phyloP scores from a whole-genome alignment of 345 rosid genomes.

The Leavenworthia alabamica region DNA sequence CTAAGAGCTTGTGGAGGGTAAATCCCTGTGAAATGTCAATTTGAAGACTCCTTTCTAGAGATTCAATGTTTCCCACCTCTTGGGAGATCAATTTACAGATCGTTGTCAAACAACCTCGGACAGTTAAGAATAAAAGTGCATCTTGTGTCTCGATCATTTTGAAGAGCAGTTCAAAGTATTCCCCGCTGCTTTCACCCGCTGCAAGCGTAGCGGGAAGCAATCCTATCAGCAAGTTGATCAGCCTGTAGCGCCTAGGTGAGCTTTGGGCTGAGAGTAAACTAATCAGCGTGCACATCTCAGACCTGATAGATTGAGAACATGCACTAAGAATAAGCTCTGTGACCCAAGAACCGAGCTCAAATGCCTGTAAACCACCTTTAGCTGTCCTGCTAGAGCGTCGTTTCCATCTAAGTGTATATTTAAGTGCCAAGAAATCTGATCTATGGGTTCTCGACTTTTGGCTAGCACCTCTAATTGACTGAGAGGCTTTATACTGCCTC shows the following conservation, averaged over 20 bases:
- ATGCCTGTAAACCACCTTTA: slow-evolving; percentile 60
- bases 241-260: slow-evolving; percentile 64
- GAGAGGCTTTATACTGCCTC: slow-evolving; percentile 91
- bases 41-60: slow-evolving; percentile 88
- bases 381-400: slow-evolving; percentile 47
- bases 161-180: slow-evolving; percentile 89
- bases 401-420: slow-evolving; percentile 91
- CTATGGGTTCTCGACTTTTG: slow-evolving; percentile 72
- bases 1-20: slow-evolving; percentile 94
- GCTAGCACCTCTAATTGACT: slow-evolving; percentile 53
- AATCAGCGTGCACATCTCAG: slow-evolving; percentile 95
- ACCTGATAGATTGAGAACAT: slow-evolving; percentile 92
- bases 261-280: slow-evolving; percentile 82
- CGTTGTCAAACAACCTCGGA: slow-evolving; percentile 70
- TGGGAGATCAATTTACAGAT: slow-evolving; percentile 78
- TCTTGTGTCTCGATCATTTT: slow-evolving; percentile 87
- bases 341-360: slow-evolving; percentile 98
- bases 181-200: slow-evolving; percentile 94
- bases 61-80: slow-evolving; percentile 83
- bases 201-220: slow-evolving; percentile 80
- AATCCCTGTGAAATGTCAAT: slow-evolving; percentile 97
- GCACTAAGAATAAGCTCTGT: slow-evolving; percentile 94
- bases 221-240: slow-evolving; percentile 76
- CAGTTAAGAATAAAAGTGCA: slow-evolving; percentile 90
- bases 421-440: slow-evolving; percentile 77